phyloP scores from a whole-genome alignment of 495 filamentous ascomycete genomes.

The Tricharina praecox region DNA sequence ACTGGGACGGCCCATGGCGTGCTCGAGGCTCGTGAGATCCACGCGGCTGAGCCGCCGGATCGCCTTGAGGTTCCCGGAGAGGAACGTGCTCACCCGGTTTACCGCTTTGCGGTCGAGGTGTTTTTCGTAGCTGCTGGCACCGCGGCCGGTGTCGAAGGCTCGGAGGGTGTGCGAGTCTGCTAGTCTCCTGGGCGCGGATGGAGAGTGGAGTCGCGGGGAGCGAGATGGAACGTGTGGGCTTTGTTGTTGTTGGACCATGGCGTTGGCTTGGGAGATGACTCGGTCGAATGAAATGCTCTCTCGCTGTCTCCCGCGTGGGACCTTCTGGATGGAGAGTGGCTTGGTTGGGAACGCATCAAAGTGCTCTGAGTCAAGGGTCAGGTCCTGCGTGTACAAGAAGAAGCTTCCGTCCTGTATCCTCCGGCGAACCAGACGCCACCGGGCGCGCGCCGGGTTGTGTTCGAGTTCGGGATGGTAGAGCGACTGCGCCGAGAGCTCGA shows the following conservation, averaged over 20 bases:
- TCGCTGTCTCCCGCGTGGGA: constrained; percentile 5
- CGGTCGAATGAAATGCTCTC: constrained; percentile 28
- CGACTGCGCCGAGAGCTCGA: constrained; percentile 31
- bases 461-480: constrained; percentile 34
- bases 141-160: constrained; percentile 15
- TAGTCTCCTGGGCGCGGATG: constrained; percentile 19
- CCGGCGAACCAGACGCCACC: constrained; percentile 33
- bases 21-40: too few relatives aligned
- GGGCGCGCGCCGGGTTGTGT: constrained; percentile 32
- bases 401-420: constrained; percentile 33
- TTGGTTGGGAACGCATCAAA: too few relatives aligned
- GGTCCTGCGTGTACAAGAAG: constrained; percentile 31
- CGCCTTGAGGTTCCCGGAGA: constrained; percentile 32
- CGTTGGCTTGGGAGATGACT: constrained; percentile 29
- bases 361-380: constrained; percentile 28
- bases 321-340: constrained; percentile 13
- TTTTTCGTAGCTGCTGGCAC: constrained; percentile 23
- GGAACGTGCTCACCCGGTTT: constrained; percentile 32
- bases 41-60: constrained; percentile 32
- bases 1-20: too few relatives aligned
- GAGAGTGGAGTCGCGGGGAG: too few relatives aligned
- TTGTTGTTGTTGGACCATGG: constrained; percentile 10
- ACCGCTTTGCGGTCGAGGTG: constrained; percentile 31
- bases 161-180: constrained; percentile 19
- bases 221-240: neutral